Percentiles rank a stretch among this genome's conserved stretches.
These are phyloP conservation scores for Morella rubra DNA, from an alignment of 306 rosid genomes.

Conservation along the genomic window DNA sequence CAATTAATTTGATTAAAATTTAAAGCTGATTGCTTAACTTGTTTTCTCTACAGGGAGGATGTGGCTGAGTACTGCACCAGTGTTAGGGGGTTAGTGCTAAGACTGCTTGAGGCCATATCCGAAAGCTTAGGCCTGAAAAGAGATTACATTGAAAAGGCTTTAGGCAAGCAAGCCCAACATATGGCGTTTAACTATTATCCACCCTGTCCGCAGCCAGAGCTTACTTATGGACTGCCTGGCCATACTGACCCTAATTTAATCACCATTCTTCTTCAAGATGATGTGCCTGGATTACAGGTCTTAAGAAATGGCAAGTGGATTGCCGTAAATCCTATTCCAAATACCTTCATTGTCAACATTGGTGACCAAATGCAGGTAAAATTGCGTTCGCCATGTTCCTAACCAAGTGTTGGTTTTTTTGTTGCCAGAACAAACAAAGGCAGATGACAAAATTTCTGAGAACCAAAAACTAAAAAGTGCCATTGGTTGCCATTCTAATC, in stretches of 20 bases:
- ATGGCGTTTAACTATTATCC: conserved; percentile 63
- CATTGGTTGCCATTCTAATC: not conserved
- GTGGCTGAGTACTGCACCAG: conserved; percentile 40
- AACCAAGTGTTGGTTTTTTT: not conserved
- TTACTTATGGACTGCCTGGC: conserved; percentile 51
- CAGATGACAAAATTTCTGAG: no score
- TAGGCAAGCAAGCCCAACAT: conserved; percentile 50
- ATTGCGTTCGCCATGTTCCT: not conserved
- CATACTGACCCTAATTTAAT: conserved; percentile 53
- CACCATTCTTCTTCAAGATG: conserved; percentile 53
- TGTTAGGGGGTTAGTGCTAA: conserved; percentile 38
- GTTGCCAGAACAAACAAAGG: no score
- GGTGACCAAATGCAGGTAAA: conserved; percentile 63
- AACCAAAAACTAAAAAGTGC: no score
- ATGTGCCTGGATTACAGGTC: conserved; percentile 56
- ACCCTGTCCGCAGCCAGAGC: conserved; percentile 55
- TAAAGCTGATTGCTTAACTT: not conserved
- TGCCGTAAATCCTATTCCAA: conserved; percentile 45
- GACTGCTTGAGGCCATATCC: conserved; percentile 45
- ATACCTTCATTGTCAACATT: conserved; percentile 49
- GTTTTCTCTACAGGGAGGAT: conserved; percentile 16
- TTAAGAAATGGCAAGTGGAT: conserved; percentile 43
- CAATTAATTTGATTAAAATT: no score
- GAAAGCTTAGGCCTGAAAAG: conserved; percentile 46
- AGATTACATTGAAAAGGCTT: conserved; percentile 27